Base-by-base conservation (phyloP, 176 grass and related monocot species). In the Metroxylon sagu region DNA sequence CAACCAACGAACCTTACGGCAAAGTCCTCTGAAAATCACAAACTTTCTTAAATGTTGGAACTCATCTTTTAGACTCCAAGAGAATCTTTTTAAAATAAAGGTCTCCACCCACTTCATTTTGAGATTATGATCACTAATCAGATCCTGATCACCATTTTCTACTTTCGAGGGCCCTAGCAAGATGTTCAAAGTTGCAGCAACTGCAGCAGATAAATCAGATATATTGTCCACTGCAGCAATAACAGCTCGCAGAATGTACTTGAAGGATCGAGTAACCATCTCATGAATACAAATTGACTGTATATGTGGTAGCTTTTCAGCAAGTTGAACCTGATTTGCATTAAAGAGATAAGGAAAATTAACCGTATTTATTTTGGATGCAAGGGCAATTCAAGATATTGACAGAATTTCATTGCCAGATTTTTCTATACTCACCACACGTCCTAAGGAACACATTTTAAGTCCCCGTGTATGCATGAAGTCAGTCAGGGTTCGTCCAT, bases 211-310 rank as follows among this genome's bases (percentile, higher is more conserved):
- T 60, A 88, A 72, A 73, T 75, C 73, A 76, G 76, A 76, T 50
- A 93, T 81, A 73, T 83, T 76, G 54, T 81, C 74, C 18, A 85
- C 82, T 78, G 87, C 75, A 66, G 94, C 78, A 78, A 98, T 84
- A 74, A 89, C 94, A 78, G 94, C 84, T 76, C 85, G 80, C 30
- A 98, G 51, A 57, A 98, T 74, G 65, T 89, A 76, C 74, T 98
- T 98, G 73, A 98, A 93, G 49, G 94, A 70, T 79, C 94, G 80
- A 77, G 84, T 90, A 12, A 98, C 76, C 94, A 98, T 98, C 81
- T 98, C 94, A 83, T 98, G 94, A 62, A 98, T 92, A 79, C 94
- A 98, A 65, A 98, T 92, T 57, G 94, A 88, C 60, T 98, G 94
- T 78, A 98, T 98, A 65, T 98, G 94, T 50, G 94, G 88, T 59